These are phyloP conservation scores for Fusarium austroafricanum DNA, from an alignment of 2,329 filamentous ascomycete genomes.

Conservation along the genomic window DNA sequence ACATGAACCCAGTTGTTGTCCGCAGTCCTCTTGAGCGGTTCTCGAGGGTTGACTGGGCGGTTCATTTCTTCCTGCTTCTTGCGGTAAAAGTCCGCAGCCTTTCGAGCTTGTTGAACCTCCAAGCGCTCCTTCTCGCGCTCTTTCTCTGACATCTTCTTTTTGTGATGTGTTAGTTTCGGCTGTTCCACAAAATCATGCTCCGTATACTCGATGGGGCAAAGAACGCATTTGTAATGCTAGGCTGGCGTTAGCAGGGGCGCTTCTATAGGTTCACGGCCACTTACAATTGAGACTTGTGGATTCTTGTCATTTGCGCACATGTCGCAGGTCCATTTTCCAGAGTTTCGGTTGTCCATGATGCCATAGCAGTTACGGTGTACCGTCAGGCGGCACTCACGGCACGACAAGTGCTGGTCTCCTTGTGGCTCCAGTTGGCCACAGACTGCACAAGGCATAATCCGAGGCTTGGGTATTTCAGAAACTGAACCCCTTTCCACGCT, in stretches of 20 bases:
- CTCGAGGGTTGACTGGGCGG: conserved; percentile 84
- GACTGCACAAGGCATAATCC: conserved; percentile 84
- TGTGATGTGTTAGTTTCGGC: conserved; percentile 61
- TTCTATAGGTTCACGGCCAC: conserved; percentile 47
- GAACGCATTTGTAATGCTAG: conserved; percentile 88
- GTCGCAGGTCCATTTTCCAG: conserved; percentile 92
- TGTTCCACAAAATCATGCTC: conserved; percentile 88
- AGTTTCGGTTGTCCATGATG: conserved; percentile 74
- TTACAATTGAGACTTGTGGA: conserved; percentile 89
- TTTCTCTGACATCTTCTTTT: conserved; percentile 90
- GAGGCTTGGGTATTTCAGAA: conserved; percentile 83
- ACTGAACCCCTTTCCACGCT: conserved; percentile 65
- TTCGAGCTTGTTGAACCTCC: conserved; percentile 85
- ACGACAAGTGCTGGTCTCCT: conserved; percentile 79
- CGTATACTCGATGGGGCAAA: conserved; percentile 86
- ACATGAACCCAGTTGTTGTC: conserved; percentile 99
- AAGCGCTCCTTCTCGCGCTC: conserved; percentile 88
- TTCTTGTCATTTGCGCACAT: conserved; percentile 96
- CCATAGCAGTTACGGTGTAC: conserved; percentile 95
- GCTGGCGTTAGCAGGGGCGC: conserved; percentile 46
- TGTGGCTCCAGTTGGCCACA: conserved; percentile 80
- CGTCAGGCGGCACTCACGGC: conserved; percentile 88
- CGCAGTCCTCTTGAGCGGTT: conserved; percentile 91
- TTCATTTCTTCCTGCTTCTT: conserved; percentile 86
- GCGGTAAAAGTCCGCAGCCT: conserved; percentile 83